Evolutionary conservation across 2,329 filamentous ascomycete species (phyloP).

Genomic region (Nemania sp.): DNA sequence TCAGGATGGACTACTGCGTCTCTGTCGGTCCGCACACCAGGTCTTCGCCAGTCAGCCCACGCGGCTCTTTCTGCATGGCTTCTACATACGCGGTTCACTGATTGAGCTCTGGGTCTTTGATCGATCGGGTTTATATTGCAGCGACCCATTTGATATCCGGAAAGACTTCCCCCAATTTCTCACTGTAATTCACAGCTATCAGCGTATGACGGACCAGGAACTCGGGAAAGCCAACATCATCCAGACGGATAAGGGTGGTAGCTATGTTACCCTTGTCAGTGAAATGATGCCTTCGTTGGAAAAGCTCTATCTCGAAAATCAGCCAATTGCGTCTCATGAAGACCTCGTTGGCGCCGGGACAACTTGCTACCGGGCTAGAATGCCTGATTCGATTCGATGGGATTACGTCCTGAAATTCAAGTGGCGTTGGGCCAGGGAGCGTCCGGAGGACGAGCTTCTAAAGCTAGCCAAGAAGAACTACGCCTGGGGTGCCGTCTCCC

Average conservation of each 20-base stretch:
- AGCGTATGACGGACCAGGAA: conserved; percentile 39
- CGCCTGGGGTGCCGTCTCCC: conserved; percentile 38
- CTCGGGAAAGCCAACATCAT: conserved; percentile 36
- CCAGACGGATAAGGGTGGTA: conserved; percentile 32
- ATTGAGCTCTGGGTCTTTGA: conserved; percentile 46
- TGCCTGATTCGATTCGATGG: conserved; percentile 34
- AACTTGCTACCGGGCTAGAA: conserved; percentile 41
- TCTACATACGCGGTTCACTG: conserved; percentile 41
- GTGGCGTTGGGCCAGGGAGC: conserved; percentile 41
- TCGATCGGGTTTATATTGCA: conserved; percentile 43
- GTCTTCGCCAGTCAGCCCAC: conserved; percentile 42
- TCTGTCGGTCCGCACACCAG: conserved; percentile 29
- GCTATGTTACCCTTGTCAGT: conserved; percentile 25
- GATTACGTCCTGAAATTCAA: conserved; percentile 41
- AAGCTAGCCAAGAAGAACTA: conserved; percentile 36
- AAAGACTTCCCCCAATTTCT: conserved; percentile 39
- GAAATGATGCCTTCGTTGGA: conserved; percentile 21
- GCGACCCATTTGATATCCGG: conserved; percentile 39
- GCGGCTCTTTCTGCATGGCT: conserved; percentile 45
- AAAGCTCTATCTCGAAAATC: conserved; percentile 40
- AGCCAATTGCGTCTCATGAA: conserved; percentile 36
- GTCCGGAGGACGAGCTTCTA: conserved; percentile 42
- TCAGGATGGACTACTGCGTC: conserved; percentile 29
- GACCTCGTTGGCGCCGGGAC: conserved; percentile 39
- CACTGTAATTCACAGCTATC: conserved; percentile 39